Evolutionary conservation across 371 early-diverging fungal genomes (phyloP), one percentile per base, ranked within the genome.

Genomic region (Apophysomyces trapeziformis): DNA sequence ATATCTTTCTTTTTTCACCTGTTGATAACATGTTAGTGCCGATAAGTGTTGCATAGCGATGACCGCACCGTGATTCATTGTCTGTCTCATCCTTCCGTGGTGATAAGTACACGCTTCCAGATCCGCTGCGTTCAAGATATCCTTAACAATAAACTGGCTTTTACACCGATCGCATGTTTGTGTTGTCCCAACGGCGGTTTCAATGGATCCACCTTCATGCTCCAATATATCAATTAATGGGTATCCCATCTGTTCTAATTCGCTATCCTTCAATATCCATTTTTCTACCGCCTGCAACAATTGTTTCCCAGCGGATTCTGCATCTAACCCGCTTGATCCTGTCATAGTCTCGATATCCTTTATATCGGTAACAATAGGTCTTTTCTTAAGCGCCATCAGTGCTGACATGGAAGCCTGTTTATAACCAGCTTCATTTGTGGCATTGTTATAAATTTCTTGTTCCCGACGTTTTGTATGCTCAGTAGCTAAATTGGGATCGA

Each of bases 141-240:
- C 79, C 35, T 75, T 77, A 9, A 84, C 75, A 7, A 71, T 64
- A 61, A 79, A 87, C 9, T 71, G 57, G 18, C 72, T 64, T 45
- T 80, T 74, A 43, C 87, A 87, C 38, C 87, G 76, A 43, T 86
- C 85, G 47, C 87, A 87, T 5, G 13, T 58, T 38, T 69, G 73
- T 3, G 59, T 57, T 0, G 65, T 59, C 3, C 78, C 83, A 7
- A 77, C 39, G 1, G 66, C 46, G 6, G 56, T 56, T 21, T 41
- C 37, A 14, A 56, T 45, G 8, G 61, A 38, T 38, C 39, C 21
- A 32, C 54, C 36, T 58, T 57, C 45, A n/a, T 50, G 14, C n/a
- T 68, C 45, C 0, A 70, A 46, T 0, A 77, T 32, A 14, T 46
- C 58, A 5, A 78, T 70, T 7, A 80, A 57, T 3, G 87, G 85